A percentile compares a stretch with the other conserved stretches of the same genome.
These are phyloP conservation scores for Sordaria brevicollis DNA, from an alignment of 495 filamentous ascomycete species.

Conservation along the genomic window DNA sequence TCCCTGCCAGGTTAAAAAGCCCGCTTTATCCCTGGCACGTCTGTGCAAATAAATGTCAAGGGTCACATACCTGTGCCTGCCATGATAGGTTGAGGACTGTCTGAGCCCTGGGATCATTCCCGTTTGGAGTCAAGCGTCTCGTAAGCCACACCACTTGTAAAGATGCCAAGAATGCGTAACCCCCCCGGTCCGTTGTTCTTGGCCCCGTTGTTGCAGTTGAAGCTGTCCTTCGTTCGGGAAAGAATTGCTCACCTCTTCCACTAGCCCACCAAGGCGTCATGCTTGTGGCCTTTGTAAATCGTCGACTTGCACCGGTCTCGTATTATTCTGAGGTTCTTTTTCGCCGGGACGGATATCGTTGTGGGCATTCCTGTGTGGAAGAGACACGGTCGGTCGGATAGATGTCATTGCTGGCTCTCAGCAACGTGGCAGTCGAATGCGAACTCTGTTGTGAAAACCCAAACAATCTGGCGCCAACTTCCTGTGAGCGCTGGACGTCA, in stretches of 20 bases:
- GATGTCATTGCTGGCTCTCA: not conserved
- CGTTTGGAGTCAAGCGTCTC: constrained; percentile 9
- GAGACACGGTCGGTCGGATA: not conserved
- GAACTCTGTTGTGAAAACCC: not conserved
- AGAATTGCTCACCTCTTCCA: not conserved
- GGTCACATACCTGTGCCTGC: constrained; percentile 1
- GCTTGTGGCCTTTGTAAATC: not conserved
- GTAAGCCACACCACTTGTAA: not conserved
- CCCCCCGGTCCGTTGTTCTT: constrained; percentile 1
- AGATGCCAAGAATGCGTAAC: not conserved
- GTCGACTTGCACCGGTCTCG: not conserved
- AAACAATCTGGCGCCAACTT: not conserved
- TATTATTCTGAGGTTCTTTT: not conserved
- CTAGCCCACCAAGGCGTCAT: not conserved
- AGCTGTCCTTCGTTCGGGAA: not conserved
- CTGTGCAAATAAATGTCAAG: constrained; percentile 14
- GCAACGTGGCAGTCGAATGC: not conserved
- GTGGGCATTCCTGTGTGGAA: not conserved
- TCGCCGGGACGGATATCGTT: not conserved
- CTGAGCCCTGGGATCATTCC: constrained; percentile 7
- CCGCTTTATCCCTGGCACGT: constrained; percentile 9
- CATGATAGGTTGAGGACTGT: constrained; percentile 10
- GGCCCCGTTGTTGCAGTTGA: constrained; percentile 13
- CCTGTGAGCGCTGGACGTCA: not conserved
- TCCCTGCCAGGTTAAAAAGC: constrained; percentile 8